Evolutionary conservation across 1,139 yeast genomes (phyloP).

Genomic region (Sugiyamaella sp.): DNA sequence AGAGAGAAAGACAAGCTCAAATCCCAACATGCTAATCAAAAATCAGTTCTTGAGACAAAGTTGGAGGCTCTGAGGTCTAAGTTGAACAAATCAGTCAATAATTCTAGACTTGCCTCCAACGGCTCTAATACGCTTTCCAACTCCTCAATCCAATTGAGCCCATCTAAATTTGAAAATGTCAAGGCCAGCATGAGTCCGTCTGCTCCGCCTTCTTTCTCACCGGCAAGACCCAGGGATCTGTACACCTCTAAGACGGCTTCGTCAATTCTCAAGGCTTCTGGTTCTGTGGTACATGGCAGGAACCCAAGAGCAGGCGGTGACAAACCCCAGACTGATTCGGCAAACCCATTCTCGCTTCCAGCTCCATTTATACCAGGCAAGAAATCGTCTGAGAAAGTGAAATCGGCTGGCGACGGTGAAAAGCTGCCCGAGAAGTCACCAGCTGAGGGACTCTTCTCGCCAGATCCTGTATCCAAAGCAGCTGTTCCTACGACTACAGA

Average conservation of each 20-base stretch:
- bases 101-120: slow-evolving; percentile 5
- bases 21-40: slow-evolving; percentile 27
- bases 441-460: too few species aligned
- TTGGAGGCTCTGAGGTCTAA: slow-evolving; percentile 27
- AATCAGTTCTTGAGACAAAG: slow-evolving; percentile 30
- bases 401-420: too few species aligned
- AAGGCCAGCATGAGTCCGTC: background rate
- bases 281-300: background rate
- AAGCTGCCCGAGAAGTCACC: too few species aligned
- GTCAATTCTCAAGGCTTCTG: slow-evolving; percentile 1
- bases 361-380: slow-evolving; percentile 8
- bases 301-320: background rate
- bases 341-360: background rate
- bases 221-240: slow-evolving; percentile 1
- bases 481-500: too few species aligned
- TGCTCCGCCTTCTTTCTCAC: slow-evolving; percentile 17
- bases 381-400: too few species aligned
- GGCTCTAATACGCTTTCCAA: slow-evolving; percentile 13
- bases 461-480: too few species aligned
- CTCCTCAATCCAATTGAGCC: slow-evolving; percentile 7
- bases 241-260: slow-evolving; percentile 4
- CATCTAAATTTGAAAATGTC: background rate
- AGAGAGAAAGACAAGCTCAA: slow-evolving; percentile 29
- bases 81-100: slow-evolving; percentile 8
- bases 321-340: too few species aligned